These are phyloP conservation scores for Amanita pallidorosea DNA, from an alignment of 768 basidiomycete genomes.

Conservation along the genomic window DNA sequence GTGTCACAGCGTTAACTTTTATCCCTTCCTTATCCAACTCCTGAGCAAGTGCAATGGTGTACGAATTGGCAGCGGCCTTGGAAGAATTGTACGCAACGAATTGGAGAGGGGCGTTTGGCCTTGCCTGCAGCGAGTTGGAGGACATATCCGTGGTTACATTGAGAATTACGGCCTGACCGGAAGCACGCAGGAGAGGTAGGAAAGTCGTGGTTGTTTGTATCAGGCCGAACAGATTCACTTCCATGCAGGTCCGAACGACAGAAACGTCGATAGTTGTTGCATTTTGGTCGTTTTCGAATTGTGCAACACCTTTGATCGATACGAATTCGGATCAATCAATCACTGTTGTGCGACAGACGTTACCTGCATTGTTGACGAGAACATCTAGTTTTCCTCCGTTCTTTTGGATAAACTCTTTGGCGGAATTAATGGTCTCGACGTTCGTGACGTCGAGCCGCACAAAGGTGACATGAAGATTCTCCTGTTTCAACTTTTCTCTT, in stretches of 20 bases:
- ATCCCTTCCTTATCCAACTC: constrained; percentile 45
- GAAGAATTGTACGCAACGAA: constrained; percentile 52
- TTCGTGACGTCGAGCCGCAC: constrained; percentile 28
- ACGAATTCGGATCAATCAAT: constrained; percentile 15
- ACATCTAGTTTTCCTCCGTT: neutral
- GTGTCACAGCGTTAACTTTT: constrained; percentile 52
- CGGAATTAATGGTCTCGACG: neutral
- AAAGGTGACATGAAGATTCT: constrained; percentile 20
- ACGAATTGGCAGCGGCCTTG: constrained; percentile 58
- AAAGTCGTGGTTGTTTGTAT: constrained; percentile 32
- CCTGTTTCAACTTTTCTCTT: constrained; percentile 22
- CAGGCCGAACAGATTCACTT: constrained; percentile 32
- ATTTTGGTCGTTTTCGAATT: constrained; percentile 21
- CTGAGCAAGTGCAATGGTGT: constrained; percentile 50
- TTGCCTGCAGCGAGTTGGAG: constrained; percentile 27
- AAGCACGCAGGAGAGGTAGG: constrained; percentile 27
- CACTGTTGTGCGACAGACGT: constrained; percentile 16
- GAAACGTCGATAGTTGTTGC: constrained; percentile 22
- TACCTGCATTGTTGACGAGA: neutral
- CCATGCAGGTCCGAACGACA: constrained; percentile 23
- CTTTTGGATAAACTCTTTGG: neutral
- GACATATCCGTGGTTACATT: constrained; percentile 35
- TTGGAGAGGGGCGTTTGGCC: constrained; percentile 19
- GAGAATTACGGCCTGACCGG: constrained; percentile 25
- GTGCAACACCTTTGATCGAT: constrained; percentile 17